Percentiles rank a stretch among this genome's conserved stretches.
These are phyloP conservation scores for Taiozyma sp. DNA, from an alignment of 1,139 yeast species.

Conservation along the genomic window DNA sequence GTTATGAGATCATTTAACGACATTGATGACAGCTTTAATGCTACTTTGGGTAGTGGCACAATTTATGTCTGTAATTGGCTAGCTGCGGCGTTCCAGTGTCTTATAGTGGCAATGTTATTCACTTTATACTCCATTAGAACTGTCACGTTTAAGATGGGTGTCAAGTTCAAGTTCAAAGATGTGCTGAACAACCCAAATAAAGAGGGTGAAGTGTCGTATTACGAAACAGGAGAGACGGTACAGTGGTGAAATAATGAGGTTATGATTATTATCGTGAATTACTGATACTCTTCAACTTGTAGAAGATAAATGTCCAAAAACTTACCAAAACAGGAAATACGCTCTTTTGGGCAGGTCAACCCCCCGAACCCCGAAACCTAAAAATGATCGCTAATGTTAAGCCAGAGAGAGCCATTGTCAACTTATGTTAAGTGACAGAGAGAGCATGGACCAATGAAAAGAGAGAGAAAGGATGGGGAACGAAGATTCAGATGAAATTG, in stretches of 20 bases:
- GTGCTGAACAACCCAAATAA: neutral
- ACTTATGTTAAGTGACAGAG: neutral
- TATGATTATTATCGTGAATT: too few species aligned
- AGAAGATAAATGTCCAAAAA: too few species aligned
- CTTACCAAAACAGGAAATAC: neutral
- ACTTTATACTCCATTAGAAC: neutral
- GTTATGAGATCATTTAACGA: neutral
- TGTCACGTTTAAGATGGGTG: constrained; percentile 3
- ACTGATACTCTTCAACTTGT: too few species aligned
- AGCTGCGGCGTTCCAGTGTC: constrained; percentile 2
- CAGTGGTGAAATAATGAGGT: neutral
- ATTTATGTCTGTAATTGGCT: constrained; percentile 5
- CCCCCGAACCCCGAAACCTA: neutral
- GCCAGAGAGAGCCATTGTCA: neutral
- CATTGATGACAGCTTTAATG: neutral
- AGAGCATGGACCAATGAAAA: neutral
- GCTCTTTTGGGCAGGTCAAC: neutral
- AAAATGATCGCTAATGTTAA: neutral
- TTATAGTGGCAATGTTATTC: constrained; percentile 1
- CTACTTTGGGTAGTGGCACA: neutral
- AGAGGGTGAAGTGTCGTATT: neutral
- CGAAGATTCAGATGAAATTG: too few species aligned
- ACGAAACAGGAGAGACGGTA: neutral
- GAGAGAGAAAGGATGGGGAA: too few species aligned
- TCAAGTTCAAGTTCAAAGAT: constrained; percentile 2